These are phyloP conservation scores for Aspergillus ellipticus DNA, from an alignment of 495 filamentous ascomycete species.

Conservation along the genomic window DNA sequence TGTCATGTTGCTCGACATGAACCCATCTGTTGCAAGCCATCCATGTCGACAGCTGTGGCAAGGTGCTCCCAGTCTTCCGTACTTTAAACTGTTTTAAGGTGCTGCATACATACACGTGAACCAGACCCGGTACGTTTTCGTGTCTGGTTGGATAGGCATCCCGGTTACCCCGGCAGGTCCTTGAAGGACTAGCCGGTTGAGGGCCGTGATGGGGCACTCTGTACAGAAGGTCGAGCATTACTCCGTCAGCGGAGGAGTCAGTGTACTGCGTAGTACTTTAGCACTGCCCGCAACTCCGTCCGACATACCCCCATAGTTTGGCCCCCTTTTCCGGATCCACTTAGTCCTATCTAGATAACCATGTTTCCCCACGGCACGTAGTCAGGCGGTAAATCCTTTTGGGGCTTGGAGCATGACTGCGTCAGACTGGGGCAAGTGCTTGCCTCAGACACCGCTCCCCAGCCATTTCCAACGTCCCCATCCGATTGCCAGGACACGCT, in stretches of 20 bases:
- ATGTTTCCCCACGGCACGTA: neutral
- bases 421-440: neutral
- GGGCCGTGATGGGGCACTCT: neutral
- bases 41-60: neutral
- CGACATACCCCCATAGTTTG: neutral
- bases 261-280: neutral
- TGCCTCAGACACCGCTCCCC: neutral
- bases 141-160: neutral
- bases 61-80: neutral
- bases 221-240: neutral
- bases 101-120: slow-evolving; percentile 9
- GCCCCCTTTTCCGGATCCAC: neutral
- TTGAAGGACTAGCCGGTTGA: neutral
- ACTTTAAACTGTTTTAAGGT: neutral
- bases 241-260: neutral
- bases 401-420: neutral
- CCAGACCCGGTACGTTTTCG: neutral
- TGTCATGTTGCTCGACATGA: slow-evolving; percentile 2
- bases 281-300: neutral
- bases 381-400: neutral
- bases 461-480: neutral
- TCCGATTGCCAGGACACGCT: neutral
- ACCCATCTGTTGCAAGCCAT: neutral
- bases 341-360: neutral
- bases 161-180: neutral